Conservation (phyloP, 176 grass and related monocot genomes). For the Miscanthus lutarioriparius region DNA sequence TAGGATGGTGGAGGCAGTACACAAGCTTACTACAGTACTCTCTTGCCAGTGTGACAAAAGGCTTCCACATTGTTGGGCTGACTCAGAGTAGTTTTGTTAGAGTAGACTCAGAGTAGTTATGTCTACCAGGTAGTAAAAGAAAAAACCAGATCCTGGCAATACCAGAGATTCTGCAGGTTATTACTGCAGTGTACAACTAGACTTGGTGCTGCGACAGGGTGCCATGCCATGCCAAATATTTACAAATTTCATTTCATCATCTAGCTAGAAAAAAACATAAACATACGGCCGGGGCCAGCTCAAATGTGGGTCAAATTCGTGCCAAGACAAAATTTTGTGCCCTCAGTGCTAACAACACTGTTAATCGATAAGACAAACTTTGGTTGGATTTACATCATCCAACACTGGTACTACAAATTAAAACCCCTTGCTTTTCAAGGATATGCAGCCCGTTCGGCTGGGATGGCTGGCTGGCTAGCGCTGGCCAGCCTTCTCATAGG, state of each 20-base stretch:
- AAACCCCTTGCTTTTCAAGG: background rate
- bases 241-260: no score
- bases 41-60: no score
- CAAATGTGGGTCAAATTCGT: background rate
- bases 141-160: background rate
- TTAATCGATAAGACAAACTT: no score
- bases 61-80: no score
- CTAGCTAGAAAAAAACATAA: no score
- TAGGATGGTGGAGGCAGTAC: no score
- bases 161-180: slow-evolving; percentile 11
- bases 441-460: background rate
- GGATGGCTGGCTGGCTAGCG: no score
- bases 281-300: background rate
- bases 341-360: background rate
- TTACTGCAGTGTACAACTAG: background rate
- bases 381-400: background rate
- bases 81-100: no score
- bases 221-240: background rate
- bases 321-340: background rate
- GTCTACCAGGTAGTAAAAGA: background rate
- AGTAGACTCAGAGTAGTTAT: no score
- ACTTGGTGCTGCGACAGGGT: background rate
- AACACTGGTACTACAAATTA: background rate
- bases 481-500: no score
- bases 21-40: no score